Evolutionary conservation across 1,284 basidiomycete species (phyloP), one percentile per base, ranked within the genome.

Genomic region (Fomitopsis pinicola): DNA sequence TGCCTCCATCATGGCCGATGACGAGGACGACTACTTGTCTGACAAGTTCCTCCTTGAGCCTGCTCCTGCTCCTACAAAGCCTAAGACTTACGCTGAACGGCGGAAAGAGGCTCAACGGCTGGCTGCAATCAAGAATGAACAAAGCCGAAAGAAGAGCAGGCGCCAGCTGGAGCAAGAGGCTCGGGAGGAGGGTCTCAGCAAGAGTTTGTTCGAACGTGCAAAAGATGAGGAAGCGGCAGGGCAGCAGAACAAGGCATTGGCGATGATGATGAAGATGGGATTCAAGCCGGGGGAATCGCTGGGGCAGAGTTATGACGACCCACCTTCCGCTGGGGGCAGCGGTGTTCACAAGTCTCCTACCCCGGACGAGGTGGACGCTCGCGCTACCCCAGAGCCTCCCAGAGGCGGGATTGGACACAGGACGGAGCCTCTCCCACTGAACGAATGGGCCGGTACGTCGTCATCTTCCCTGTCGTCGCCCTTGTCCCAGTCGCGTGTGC

Each of bases 181-280:
- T 30, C 81, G 89, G 45, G 84, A 89, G 70, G 89, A 91, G 67
- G 92, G 88, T 19, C 80, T 94, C 61, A 81, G 78, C 69, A 89
- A 82, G 71, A 92, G 87, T 75, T 81, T 94, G 30, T 92, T 94
- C 68, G 87, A 91, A 68, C 80, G 83, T 42, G 90, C 87, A 22
- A 80, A 82, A 69, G 87, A 89, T 70, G 87, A 89, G 59, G 80
- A 82, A 63, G 78, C 77, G 38, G 76, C 71, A 1, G 77, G 73
- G 22, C 63, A 67, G 56, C 64, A 74, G 55, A 92, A 83, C 75
- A 94, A 92, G 72, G 91, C 91, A 4, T 77, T 93, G 59, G 82
- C 83, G 10, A 92, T 94, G 79, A 94, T 94, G 91, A 85, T 91
- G 81, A 92, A 89, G 77, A 93, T 93, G 91, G 92, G 92, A 2